These are phyloP conservation scores for Phytophthora pseudosyringae DNA, from an alignment of 352 stramenopile species.

Conservation along the genomic window DNA sequence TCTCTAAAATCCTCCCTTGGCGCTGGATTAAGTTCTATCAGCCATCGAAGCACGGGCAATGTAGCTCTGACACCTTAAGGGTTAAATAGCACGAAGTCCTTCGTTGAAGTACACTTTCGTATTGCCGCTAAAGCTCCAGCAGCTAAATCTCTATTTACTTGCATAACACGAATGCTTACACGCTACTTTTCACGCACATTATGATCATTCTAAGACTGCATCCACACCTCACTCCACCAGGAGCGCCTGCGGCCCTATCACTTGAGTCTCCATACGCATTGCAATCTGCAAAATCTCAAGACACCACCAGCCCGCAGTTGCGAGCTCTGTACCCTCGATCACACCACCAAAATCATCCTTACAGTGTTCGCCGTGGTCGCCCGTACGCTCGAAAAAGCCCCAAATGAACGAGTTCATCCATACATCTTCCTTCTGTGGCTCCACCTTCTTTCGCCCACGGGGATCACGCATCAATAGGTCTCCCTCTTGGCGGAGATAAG, in stretches of 20 bases:
- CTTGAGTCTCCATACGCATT: conserved; percentile 52
- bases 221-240: conserved; percentile 23
- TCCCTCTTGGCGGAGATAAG: conserved; percentile 48
- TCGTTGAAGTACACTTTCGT: no score
- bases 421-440: conserved; percentile 50
- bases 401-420: conserved; percentile 73
- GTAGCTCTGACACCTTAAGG: no score
- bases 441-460: conserved; percentile 47
- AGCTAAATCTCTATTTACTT: no score
- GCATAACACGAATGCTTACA: no score
- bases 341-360: conserved; percentile 59
- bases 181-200: no score
- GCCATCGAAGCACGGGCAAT: no score
- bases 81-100: no score
- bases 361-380: conserved; percentile 42
- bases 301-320: conserved; percentile 59
- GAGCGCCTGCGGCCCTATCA: conserved; percentile 50
- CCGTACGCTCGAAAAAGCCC: conserved; percentile 43
- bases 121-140: no score
- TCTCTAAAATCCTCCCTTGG: no score
- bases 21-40: no score
- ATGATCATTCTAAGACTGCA: no score
- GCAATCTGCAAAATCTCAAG: conserved; percentile 67
- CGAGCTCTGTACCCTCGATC: conserved; percentile 53
- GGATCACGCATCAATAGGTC: conserved; percentile 42